Evolutionary conservation across 1,139 yeast species (phyloP).

Genomic region (Yamadazyma trypodendri): DNA sequence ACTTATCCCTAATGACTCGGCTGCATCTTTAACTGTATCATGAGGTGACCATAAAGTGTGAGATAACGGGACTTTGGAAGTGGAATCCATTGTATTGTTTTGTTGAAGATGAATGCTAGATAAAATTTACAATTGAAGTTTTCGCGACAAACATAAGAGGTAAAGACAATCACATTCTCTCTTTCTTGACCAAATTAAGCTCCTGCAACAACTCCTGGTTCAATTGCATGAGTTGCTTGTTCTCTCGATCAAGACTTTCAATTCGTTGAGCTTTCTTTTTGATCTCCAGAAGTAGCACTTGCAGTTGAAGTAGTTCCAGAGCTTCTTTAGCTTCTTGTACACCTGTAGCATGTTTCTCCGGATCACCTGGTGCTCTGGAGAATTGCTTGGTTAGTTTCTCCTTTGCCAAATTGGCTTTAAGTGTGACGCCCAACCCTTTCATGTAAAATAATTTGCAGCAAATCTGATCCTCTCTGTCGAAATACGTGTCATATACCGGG

Average conservation of each 20-base stretch:
- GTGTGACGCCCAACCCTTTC: conserved; percentile 23
- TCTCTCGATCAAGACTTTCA: conserved; percentile 27
- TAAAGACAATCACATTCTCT: neutral
- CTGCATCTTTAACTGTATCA: conserved; percentile 95
- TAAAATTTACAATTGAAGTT: neutral
- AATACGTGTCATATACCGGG: conserved; percentile 18
- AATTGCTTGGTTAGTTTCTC: conserved; percentile 17
- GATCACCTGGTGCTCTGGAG: neutral
- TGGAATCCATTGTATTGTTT: conserved; percentile 30
- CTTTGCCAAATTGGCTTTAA: conserved; percentile 25
- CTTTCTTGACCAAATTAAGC: conserved; percentile 7
- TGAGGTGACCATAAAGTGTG: conserved; percentile 97
- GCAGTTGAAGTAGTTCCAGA: conserved; percentile 15
- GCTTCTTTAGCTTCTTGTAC: conserved; percentile 11
- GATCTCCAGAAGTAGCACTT: conserved; percentile 25
- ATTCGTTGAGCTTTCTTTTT: conserved; percentile 24
- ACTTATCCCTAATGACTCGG: conserved; percentile 84
- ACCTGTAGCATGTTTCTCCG: conserved; percentile 1
- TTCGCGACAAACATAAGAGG: neutral
- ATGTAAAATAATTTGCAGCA: conserved; percentile 26
- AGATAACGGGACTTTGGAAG: conserved; percentile 56
- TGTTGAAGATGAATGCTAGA: neutral
- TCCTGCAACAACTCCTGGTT: conserved; percentile 30
- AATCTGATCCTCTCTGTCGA: conserved; percentile 18
- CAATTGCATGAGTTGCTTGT: conserved; percentile 32